phyloP scores from a whole-genome alignment of 805 yeast genomes.

The Candida wancherniae region DNA sequence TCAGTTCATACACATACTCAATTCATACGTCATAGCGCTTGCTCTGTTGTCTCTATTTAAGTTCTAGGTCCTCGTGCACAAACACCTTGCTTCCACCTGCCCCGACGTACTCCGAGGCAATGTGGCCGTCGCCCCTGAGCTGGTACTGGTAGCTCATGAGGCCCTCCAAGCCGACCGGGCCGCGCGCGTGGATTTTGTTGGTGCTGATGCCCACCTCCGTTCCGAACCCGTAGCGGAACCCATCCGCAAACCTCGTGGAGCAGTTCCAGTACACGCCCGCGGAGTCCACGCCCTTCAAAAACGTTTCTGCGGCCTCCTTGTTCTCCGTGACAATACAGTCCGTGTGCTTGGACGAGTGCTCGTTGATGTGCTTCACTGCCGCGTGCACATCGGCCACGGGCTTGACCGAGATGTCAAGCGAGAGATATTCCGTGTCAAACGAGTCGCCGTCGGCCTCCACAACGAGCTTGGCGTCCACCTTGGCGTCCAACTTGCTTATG shows the following conservation, averaged over 20 bases:
- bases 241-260: conserved; percentile 96
- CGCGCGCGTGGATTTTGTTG: conserved; percentile 95
- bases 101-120: conserved; percentile 87
- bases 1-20: background rate
- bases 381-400: conserved; percentile 53
- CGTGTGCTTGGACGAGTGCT: conserved; percentile 94
- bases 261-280: conserved; percentile 98
- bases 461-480: conserved; percentile 23
- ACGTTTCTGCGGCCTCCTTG: conserved; percentile 64
- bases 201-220: conserved; percentile 98
- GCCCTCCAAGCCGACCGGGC: conserved; percentile 98
- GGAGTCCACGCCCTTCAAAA: conserved; percentile 83
- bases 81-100: conserved; percentile 84
- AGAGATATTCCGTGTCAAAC: conserved; percentile 78
- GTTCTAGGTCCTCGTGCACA: conserved; percentile 59
- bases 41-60: no score
- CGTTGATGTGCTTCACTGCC: conserved; percentile 84
- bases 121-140: conserved; percentile 86
- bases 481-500: conserved; percentile 23
- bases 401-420: conserved; percentile 76
- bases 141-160: conserved; percentile 93
- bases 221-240: conserved; percentile 97
- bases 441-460: conserved; percentile 58
- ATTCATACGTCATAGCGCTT: background rate
- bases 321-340: conserved; percentile 84